Evolutionary conservation across 2,329 filamentous ascomycete species (phyloP).

Genomic region (Aureobasidium pullulans): DNA sequence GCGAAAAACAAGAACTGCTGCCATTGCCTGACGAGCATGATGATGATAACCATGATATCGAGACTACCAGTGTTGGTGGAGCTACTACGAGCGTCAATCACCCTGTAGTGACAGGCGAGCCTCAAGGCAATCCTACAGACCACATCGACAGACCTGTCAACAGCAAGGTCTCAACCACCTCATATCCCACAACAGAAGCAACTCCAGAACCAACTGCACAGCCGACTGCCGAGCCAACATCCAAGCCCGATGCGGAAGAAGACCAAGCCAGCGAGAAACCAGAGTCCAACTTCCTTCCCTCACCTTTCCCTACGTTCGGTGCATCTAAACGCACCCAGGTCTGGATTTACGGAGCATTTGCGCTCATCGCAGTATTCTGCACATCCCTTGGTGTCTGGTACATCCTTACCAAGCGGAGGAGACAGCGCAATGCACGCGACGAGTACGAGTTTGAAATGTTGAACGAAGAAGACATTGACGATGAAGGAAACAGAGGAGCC

Average conservation of each 20-base stretch:
- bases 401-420: slow-evolving; percentile 59
- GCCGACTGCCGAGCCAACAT: slow-evolving; percentile 21
- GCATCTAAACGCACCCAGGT: slow-evolving; percentile 78
- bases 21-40: slow-evolving; percentile 79
- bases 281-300: slow-evolving; percentile 61
- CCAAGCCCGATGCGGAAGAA: slow-evolving; percentile 21
- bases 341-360: slow-evolving; percentile 86
- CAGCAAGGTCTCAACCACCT: slow-evolving; percentile 36
- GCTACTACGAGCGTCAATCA: slow-evolving; percentile 51
- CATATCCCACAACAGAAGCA: slow-evolving; percentile 19
- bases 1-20: slow-evolving; percentile 61
- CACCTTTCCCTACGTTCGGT: slow-evolving; percentile 83
- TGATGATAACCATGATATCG: slow-evolving; percentile 68
- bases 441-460: slow-evolving; percentile 94
- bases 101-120: slow-evolving; percentile 39
- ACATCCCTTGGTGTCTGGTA: slow-evolving; percentile 73
- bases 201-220: slow-evolving; percentile 8
- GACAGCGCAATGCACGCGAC: slow-evolving; percentile 64
- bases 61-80: slow-evolving; percentile 48
- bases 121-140: slow-evolving; percentile 37
- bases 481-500: slow-evolving; percentile 36
- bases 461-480: slow-evolving; percentile 62
- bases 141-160: slow-evolving; percentile 50
- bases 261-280: slow-evolving; percentile 20
- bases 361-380: slow-evolving; percentile 82